phyloP scores from a whole-genome alignment of 169 alveolate species.

The Plasmodium ovale region DNA sequence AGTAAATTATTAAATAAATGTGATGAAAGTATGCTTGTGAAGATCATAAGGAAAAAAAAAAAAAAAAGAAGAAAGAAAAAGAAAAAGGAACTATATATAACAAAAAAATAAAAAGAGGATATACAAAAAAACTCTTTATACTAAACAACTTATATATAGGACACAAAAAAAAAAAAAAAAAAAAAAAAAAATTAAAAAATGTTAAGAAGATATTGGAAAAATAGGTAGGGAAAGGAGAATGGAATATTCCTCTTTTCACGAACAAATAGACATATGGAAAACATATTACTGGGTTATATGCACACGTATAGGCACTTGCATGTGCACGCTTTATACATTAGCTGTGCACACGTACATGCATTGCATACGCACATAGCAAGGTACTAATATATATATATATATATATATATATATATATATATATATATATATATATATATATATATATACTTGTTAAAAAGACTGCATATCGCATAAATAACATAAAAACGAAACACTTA shows the following conservation, averaged over 20 bases:
- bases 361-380: no score
- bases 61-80: not conserved
- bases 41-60: not conserved
- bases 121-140: slow-evolving; percentile 21
- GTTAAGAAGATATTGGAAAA: not conserved
- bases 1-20: slow-evolving; percentile 25
- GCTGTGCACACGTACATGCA: no score
- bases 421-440: no score
- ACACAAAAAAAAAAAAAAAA: slow-evolving; percentile 43
- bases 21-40: slow-evolving; percentile 36
- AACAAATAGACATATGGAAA: not conserved
- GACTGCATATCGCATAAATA: no score
- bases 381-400: no score
- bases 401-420: no score
- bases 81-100: not conserved
- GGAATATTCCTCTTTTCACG: not conserved
- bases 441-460: no score
- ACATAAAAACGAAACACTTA: no score
- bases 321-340: not conserved
- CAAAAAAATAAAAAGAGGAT: slow-evolving; percentile 2
- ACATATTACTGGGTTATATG: not conserved
- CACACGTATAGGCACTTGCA: not conserved
- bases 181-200: not conserved
- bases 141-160: slow-evolving; percentile 13
- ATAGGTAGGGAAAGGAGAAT: not conserved